These are phyloP conservation scores for Triadica sebifera DNA, from an alignment of 345 rosid species.

Conservation along the genomic window DNA sequence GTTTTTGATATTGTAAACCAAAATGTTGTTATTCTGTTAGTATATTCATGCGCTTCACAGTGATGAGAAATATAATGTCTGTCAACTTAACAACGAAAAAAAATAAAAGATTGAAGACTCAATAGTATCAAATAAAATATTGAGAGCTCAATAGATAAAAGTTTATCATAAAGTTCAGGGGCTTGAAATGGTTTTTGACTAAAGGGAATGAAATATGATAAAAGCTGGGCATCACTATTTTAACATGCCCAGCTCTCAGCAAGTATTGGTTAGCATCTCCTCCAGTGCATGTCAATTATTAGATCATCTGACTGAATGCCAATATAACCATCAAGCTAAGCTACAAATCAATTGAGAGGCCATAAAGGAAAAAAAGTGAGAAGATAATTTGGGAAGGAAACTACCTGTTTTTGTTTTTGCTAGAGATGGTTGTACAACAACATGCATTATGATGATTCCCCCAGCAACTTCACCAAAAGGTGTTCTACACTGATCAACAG, in stretches of 20 bases:
- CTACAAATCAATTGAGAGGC: background rate
- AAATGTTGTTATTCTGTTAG: too few relatives aligned
- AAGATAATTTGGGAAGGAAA: conserved; percentile 10
- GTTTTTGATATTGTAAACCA: too few relatives aligned
- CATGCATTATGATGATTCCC: conserved; percentile 69
- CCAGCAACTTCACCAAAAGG: conserved; percentile 71
- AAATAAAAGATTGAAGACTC: too few relatives aligned
- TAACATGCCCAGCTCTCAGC: background rate
- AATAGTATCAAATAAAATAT: too few relatives aligned
- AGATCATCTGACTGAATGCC: background rate
- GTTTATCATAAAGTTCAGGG: too few relatives aligned
- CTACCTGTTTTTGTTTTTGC: conserved; percentile 67
- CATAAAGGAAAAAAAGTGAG: background rate
- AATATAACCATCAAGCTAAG: conserved; percentile 6
- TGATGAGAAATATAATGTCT: too few relatives aligned
- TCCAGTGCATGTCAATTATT: background rate
- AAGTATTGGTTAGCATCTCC: background rate
- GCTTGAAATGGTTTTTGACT: too few relatives aligned
- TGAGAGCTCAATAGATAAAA: too few relatives aligned
- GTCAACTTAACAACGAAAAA: too few relatives aligned
- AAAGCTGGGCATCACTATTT: conserved; percentile 4
- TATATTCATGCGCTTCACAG: too few relatives aligned
- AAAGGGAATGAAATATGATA: too few relatives aligned
- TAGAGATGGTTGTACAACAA: conserved; percentile 82
- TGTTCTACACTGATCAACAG: conserved; percentile 78